These are phyloP conservation scores for Fusarium setosum DNA, from an alignment of 2,329 filamentous ascomycete species.

Conservation along the genomic window DNA sequence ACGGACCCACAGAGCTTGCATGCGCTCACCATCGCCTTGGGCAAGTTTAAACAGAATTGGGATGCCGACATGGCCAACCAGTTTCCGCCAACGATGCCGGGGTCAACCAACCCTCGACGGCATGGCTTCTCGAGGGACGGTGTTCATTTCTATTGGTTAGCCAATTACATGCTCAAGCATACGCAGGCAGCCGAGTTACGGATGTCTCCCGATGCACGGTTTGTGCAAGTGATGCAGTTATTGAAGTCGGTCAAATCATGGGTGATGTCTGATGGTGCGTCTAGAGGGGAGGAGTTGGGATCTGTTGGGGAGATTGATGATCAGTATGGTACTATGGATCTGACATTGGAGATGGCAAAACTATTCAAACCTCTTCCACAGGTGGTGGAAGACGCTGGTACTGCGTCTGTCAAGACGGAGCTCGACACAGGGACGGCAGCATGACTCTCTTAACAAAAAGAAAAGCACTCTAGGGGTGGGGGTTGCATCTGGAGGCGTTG, in stretches of 20 bases:
- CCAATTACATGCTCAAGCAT: conserved; percentile 72
- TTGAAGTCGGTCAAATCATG: conserved; percentile 70
- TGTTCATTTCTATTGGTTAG: conserved; percentile 80
- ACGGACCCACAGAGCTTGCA: conserved; percentile 60
- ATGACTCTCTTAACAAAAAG: conserved; percentile 46
- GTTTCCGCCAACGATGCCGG: conserved; percentile 64
- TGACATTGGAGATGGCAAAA: conserved; percentile 77
- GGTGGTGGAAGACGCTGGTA: conserved; percentile 56
- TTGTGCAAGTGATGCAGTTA: conserved; percentile 69
- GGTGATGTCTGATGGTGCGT: conserved; percentile 72
- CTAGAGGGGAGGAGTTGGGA: conserved; percentile 74
- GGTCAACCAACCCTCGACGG: conserved; percentile 64
- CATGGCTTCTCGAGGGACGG: conserved; percentile 78
- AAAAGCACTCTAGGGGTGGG: conserved; percentile 46
- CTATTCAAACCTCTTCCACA: conserved; percentile 72
- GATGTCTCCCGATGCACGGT: conserved; percentile 67
- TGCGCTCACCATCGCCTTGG: conserved; percentile 66
- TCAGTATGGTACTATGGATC: conserved; percentile 70
- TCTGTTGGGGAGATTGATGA: conserved; percentile 77
- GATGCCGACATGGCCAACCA: conserved; percentile 76
- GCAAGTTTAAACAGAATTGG: conserved; percentile 80
- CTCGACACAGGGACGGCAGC: conserved; percentile 46
- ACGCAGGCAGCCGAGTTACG: conserved; percentile 64
- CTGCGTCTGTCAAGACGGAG: conserved; percentile 56
- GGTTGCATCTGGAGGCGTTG: conserved; percentile 55